A percentile compares a stretch with the other conserved stretches of the same genome.
These are phyloP conservation scores for Macaranga tanarius DNA, from an alignment of 441 rosid species.

Conservation along the genomic window DNA sequence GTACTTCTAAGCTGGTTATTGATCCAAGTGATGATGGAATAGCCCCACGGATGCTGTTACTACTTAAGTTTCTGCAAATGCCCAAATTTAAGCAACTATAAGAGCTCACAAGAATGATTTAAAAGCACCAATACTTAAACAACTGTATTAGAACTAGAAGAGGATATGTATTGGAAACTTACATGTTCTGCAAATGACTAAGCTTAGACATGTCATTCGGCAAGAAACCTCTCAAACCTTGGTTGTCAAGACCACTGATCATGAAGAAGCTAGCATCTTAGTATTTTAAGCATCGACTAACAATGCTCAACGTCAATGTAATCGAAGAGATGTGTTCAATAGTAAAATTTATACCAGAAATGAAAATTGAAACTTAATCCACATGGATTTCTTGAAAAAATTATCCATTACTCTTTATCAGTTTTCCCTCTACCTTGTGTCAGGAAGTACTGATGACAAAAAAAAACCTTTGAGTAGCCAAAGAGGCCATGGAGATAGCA, in stretches of 20 bases:
- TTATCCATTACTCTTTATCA: not conserved
- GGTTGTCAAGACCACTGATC: constrained; percentile 80
- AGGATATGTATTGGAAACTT: constrained; percentile 32
- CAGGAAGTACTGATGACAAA: not conserved
- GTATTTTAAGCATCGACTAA: not conserved
- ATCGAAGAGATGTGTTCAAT: not conserved
- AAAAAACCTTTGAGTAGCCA: not conserved
- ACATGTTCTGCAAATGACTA: constrained; percentile 83
- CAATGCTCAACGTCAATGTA: not conserved
- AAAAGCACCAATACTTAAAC: not conserved
- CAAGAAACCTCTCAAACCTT: constrained; percentile 83
- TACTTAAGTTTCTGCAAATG: constrained; percentile 78
- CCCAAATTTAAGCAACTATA: constrained; percentile 16
- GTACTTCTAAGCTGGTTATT: constrained; percentile 53
- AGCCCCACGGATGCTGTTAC: constrained; percentile 71
- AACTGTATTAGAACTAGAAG: constrained; percentile 4
- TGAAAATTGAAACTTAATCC: not conserved
- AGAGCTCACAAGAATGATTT: constrained; percentile 6
- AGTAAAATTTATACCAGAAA: not conserved
- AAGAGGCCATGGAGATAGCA: constrained; percentile 12
- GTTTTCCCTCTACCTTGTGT: not conserved
- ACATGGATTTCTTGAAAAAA: not conserved
- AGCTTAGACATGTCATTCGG: constrained; percentile 71
- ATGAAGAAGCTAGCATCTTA: constrained; percentile 24
- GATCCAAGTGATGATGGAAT: constrained; percentile 82